phyloP scores from a whole-genome alignment of 176 grass and related monocot species.

The Olyra latifolia region DNA sequence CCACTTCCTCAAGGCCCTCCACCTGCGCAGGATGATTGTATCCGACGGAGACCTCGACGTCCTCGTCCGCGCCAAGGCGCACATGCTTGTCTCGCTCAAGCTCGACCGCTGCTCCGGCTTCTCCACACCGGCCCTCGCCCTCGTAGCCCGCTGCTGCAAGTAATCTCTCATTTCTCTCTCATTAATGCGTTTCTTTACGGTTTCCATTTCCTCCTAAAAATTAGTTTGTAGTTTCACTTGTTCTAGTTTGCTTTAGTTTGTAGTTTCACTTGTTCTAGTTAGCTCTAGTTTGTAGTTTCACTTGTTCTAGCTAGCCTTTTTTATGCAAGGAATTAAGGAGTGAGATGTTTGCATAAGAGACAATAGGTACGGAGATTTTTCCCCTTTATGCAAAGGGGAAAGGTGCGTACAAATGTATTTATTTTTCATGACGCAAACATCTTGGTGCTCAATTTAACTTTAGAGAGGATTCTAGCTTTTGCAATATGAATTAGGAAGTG shows the following conservation, averaged over 20 bases:
- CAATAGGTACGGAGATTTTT: background rate
- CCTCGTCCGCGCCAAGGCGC: slow-evolving; percentile 61
- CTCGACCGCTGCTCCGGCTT: slow-evolving; percentile 94
- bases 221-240: background rate
- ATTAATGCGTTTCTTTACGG: background rate
- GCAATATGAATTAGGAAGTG: background rate
- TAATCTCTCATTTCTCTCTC: slow-evolving; percentile 20
- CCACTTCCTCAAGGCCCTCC: slow-evolving; percentile 70
- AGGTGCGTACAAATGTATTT: background rate
- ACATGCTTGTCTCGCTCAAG: slow-evolving; percentile 74
- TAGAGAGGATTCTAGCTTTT: slow-evolving; percentile 28
- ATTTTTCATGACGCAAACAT: slow-evolving; percentile 10
- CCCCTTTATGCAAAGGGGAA: background rate
- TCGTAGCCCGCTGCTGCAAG: slow-evolving; percentile 74
- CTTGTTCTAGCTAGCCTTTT: background rate
- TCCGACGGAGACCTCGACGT: slow-evolving; percentile 58
- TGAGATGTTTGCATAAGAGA: background rate
- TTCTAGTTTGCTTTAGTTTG: background rate
- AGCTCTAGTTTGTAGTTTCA: too few relatives aligned
- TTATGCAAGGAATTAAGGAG: background rate
- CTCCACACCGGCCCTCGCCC: slow-evolving; percentile 69
- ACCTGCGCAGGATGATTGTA: slow-evolving; percentile 86
- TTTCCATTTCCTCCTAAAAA: background rate
- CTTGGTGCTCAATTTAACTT: background rate
- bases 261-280: background rate